phyloP scores from a whole-genome alignment of 108 stramenopile genomes.

The Epithemia pelagica region DNA sequence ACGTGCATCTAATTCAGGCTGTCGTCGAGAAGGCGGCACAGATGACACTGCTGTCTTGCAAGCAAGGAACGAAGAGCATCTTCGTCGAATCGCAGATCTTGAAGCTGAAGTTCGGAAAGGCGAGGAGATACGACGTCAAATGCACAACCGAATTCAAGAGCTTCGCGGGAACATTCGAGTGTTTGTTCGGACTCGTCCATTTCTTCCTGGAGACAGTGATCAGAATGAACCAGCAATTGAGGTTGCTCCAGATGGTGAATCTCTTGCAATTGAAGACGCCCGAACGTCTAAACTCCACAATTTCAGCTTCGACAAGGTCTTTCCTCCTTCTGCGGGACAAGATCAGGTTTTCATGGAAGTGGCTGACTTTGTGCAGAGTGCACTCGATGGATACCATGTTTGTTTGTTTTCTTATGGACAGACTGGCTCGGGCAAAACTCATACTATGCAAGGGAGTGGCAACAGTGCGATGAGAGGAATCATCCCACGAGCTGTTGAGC shows the following conservation, averaged over 20 bases:
- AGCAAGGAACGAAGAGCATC: constrained; percentile 80
- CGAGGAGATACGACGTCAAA: constrained; percentile 71
- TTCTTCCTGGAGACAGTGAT: constrained; percentile 72
- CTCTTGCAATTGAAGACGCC: constrained; percentile 37
- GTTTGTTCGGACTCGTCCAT: constrained; percentile 89
- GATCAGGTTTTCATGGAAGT: constrained; percentile 92
- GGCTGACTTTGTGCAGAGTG: constrained; percentile 93
- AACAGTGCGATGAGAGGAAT: constrained; percentile 85
- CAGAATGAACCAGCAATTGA: constrained; percentile 36
- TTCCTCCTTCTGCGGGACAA: constrained; percentile 83
- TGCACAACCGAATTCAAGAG: constrained; percentile 95
- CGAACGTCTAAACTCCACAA: constrained; percentile 27
- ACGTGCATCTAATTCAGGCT: constrained; percentile 52
- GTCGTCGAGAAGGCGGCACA: constrained; percentile 12
- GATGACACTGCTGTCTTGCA: constrained; percentile 86
- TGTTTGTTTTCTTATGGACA: constrained; percentile 94
- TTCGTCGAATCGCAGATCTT: constrained; percentile 67
- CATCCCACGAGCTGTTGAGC: constrained; percentile 90
- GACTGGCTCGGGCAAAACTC: constrained; percentile 84
- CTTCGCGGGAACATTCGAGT: constrained; percentile 95
- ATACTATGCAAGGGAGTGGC: constrained; percentile 96
- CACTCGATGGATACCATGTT: constrained; percentile 96
- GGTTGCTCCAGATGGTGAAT: constrained; percentile 46
- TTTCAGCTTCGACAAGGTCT: constrained; percentile 94
- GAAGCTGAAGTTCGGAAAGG: constrained; percentile 78